These are phyloP conservation scores for Fomes fomentarius DNA, from an alignment of 1,284 basidiomycete genomes.

Conservation along the genomic window DNA sequence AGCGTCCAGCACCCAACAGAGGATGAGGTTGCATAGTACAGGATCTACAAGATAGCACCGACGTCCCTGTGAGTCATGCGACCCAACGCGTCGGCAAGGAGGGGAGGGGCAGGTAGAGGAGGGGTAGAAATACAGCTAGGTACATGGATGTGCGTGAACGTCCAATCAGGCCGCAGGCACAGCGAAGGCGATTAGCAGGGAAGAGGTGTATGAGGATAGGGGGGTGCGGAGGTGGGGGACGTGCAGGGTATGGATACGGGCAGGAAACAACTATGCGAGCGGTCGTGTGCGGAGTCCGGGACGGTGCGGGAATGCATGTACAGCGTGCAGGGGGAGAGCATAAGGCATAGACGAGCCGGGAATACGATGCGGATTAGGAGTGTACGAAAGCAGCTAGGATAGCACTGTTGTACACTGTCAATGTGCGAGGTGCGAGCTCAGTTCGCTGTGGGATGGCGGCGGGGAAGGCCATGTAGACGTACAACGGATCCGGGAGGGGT, in stretches of 20 bases:
- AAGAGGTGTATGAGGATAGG: not conserved
- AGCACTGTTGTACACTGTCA: conserved; percentile 26
- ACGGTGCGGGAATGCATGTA: conserved; percentile 16
- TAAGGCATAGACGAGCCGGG: conserved; percentile 18
- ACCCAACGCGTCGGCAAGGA: conserved; percentile 7
- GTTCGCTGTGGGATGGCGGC: not conserved
- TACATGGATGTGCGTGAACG: conserved; percentile 19
- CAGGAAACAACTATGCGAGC: not conserved
- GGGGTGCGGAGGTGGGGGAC: not conserved
- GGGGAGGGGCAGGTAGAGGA: not conserved
- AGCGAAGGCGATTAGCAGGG: not conserved
- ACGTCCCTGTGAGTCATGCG: conserved; percentile 11
- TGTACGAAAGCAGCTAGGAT: conserved; percentile 25
- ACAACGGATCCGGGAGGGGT: conserved; percentile 18
- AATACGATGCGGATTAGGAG: conserved; percentile 20
- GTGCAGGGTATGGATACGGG: not conserved
- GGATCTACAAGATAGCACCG: conserved; percentile 6
- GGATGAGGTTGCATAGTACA: conserved; percentile 18
- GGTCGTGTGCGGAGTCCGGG: conserved; percentile 2
- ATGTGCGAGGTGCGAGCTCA: not conserved
- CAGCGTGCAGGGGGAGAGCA: conserved; percentile 8
- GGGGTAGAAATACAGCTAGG: conserved; percentile 18
- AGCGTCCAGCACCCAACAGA: not conserved
- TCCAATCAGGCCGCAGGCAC: conserved; percentile 13
- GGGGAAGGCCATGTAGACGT: not conserved